Conservation (phyloP, 768 basidiomycete species). For the Kondoa malvinella region DNA sequence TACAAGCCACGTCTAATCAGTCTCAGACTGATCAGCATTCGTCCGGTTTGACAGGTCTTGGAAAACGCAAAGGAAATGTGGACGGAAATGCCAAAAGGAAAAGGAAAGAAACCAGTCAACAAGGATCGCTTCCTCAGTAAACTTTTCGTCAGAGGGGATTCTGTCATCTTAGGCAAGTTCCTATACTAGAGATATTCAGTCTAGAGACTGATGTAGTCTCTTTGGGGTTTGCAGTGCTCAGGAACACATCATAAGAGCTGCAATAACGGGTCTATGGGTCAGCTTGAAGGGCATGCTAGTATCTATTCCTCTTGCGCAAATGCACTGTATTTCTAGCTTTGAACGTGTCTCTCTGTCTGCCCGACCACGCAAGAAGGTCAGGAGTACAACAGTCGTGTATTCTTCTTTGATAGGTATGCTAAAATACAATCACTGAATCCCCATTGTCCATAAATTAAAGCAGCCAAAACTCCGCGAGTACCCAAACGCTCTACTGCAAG, state of each 20-base stretch:
- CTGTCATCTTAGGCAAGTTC: slow-evolving; percentile 72
- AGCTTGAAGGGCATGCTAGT: neutral
- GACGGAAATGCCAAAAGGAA: slow-evolving; percentile 94
- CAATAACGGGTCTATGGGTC: neutral
- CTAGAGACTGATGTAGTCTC: neutral
- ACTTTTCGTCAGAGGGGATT: slow-evolving; percentile 85
- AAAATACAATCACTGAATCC: too few species aligned
- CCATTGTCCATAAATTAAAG: too few species aligned
- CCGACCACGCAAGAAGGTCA: too few species aligned
- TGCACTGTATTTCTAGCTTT: neutral
- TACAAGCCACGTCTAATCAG: neutral
- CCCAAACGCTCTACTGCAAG: too few species aligned
- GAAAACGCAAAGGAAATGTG: slow-evolving; percentile 99
- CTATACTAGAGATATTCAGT: neutral
- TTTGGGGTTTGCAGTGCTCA: neutral
- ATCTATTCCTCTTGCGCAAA: neutral
- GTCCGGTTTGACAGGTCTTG: slow-evolving; percentile 46
- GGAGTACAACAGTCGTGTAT: too few species aligned
- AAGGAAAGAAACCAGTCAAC: slow-evolving; percentile 96
- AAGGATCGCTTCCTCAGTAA: slow-evolving; percentile 99
- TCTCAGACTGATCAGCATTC: neutral
- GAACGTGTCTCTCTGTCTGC: too few species aligned
- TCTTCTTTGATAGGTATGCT: too few species aligned
- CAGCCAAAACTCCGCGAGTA: too few species aligned
- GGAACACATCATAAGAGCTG: neutral